Conservation (phyloP, 306 rosid species). For the Benincasa hispida region DNA sequence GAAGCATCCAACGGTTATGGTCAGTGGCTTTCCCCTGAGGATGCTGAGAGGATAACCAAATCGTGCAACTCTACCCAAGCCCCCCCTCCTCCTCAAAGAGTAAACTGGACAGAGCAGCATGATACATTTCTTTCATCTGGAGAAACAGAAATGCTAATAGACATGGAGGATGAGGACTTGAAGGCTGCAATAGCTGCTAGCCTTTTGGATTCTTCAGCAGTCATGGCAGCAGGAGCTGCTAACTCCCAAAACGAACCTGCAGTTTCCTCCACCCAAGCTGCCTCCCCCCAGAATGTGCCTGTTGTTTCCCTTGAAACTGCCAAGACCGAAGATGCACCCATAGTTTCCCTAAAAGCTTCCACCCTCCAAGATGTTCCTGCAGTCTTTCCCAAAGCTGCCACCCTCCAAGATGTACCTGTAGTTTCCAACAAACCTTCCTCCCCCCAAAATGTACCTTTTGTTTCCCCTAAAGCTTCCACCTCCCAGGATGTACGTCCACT, state of each 20-base stretch:
- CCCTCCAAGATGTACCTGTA: neutral
- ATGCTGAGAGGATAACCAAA: slow-evolving; percentile 87
- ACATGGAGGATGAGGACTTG: slow-evolving; percentile 79
- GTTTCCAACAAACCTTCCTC: neutral
- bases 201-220: slow-evolving; percentile 51
- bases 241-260: slow-evolving; percentile 5
- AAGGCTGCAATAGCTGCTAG: slow-evolving; percentile 94
- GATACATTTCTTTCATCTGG: slow-evolving; percentile 28
- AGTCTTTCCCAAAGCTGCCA: neutral
- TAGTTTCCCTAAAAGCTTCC: neutral
- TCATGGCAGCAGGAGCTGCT: slow-evolving; percentile 1
- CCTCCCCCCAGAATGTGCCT: neutral
- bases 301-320: neutral
- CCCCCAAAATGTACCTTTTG: neutral
- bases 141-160: slow-evolving; percentile 42
- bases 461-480: slow-evolving; percentile 1
- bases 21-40: slow-evolving; percentile 93
- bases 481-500: neutral
- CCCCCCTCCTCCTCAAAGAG: slow-evolving; percentile 14
- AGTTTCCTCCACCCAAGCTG: neutral
- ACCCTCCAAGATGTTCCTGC: neutral
- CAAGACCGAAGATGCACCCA: neutral
- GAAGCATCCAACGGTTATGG: slow-evolving; percentile 92
- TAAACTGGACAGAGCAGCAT: slow-evolving; percentile 16
- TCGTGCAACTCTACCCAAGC: slow-evolving; percentile 67